These are phyloP conservation scores for Saturnispora kantuleensis DNA, from an alignment of 805 yeast genomes.

Conservation along the genomic window DNA sequence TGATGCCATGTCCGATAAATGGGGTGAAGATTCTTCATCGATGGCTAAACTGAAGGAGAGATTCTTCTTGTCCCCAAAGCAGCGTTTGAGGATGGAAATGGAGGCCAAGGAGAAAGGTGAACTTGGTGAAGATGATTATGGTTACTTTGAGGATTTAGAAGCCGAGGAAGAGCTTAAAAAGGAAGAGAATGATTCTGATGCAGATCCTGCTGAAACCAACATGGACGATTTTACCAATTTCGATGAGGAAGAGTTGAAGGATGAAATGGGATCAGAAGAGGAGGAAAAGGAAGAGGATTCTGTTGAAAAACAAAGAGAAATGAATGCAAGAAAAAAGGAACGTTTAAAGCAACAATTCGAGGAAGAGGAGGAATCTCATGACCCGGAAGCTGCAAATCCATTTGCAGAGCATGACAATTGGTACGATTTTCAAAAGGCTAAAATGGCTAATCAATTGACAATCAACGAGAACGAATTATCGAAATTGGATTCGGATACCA, in stretches of 20 bases:
- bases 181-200: slow-evolving; percentile 37
- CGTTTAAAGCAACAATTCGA: slow-evolving; percentile 84
- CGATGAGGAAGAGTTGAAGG: slow-evolving; percentile 40
- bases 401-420: slow-evolving; percentile 82
- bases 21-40: slow-evolving; percentile 30
- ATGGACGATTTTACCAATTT: slow-evolving; percentile 45
- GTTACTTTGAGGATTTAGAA: slow-evolving; percentile 29
- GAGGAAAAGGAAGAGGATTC: slow-evolving; percentile 38
- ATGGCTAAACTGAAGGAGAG: slow-evolving; percentile 34
- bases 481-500: slow-evolving; percentile 62
- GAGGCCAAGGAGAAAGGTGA: slow-evolving; percentile 21
- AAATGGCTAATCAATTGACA: slow-evolving; percentile 91
- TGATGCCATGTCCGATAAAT: slow-evolving; percentile 37
- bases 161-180: slow-evolving; percentile 28
- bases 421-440: slow-evolving; percentile 96
- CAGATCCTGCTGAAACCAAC: slow-evolving; percentile 34
- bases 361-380: slow-evolving; percentile 67
- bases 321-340: slow-evolving; percentile 85
- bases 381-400: slow-evolving; percentile 45
- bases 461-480: slow-evolving; percentile 78
- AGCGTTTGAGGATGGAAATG: slow-evolving; percentile 24
- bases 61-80: slow-evolving; percentile 46
- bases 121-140: slow-evolving; percentile 23
- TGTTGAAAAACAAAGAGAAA: slow-evolving; percentile 64
- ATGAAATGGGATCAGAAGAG: slow-evolving; percentile 32